Base-by-base conservation (phyloP, 768 basidiomycete species). In the Phylloporus arenicola region DNA sequence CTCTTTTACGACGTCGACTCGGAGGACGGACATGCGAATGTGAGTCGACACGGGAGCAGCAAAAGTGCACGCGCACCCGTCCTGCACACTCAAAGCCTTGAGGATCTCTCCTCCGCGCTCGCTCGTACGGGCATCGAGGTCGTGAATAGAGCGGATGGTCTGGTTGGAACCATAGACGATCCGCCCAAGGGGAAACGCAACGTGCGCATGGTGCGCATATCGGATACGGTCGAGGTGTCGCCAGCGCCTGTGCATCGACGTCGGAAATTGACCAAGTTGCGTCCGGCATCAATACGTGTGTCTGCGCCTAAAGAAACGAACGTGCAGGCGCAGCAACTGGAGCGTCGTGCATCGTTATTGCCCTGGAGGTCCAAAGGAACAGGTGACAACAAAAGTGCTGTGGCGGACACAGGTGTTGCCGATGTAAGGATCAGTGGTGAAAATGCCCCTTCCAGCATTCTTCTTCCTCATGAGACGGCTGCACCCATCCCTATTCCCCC, bases 261-360 rank as follows among this genome's bases (percentile, higher is more conserved):
- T 37, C 63, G 63, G 25, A 64, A 60, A 35, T 45, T 64, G 39
- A 64, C 61, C 41, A 64, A 65, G 39, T 50, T 31, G 0, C 60
- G 58, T 9, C 62, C 43, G 1, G 45, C n/a, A 4, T 27, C 42
- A 10, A 29, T 29, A 27, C 42, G 27, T 43, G 27, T 5, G 8
- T 43, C 25, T 7, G 25, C 27, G 4, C 11, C 11, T 10, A 42
- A 42, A 10, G 40, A 27, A 27, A 10, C 16, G 14, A 12, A 27
- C 10, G 24, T 11, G 16, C 42, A 43, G 25, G 20, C 29, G 10
- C 58, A 43, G 38, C 14, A 30, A 3, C 45, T 43, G 9, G 56
- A 57, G n/a, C 63, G 60, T 24, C 55, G 56, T 0, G 2, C 9
- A 22, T 65, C 61, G 31, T 14, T 64, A 14, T 50, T 64, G 0